Base-by-base conservation (phyloP, 2,329 filamentous ascomycete species). In the Chaetothyriales sp. region DNA sequence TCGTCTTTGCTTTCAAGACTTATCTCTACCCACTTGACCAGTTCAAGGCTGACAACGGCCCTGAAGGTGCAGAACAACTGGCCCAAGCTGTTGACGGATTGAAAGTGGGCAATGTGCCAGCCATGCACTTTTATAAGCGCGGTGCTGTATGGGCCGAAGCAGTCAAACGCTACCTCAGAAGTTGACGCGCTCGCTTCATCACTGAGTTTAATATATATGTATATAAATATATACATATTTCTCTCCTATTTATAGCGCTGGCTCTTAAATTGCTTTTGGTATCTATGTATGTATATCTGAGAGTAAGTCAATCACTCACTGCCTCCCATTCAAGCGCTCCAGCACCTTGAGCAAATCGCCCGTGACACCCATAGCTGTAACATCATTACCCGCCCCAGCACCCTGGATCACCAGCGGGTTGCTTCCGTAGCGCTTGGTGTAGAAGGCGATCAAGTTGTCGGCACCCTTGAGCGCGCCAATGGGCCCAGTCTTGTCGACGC, bases 381-480 rank as follows among this genome's bases (percentile, higher is more conserved):
- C 88, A 44, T 95, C 89, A 57, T 86, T 89, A 60, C 92, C 92
- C 22, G 92, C 92, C 54, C 89, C 92, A 36, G 87, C 88, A 53
- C 92, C 92, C 72, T 96, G 90, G 56, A 98, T 80, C 64, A 95
- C 95, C 56, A 98, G 74, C 44, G 92, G 89, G 68, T 90, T 93
- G 64, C 74, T 77, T 52, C 88, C 88, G 65, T 98, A 98, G 62
- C 92, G 78, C 75, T 93, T 84, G 5, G 92, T 98, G 70, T 95
- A 94, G 74, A 98, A 95, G 73, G 83, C 94, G 65, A 98, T 95
- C 66, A 98, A 94, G 73, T 98, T 98, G 66, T 96, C 92, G 67
- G 89, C 96, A 36, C 92, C 92, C 77, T 95, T 94, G 52, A 98
- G 75, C 46, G 85, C 84, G 12, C 92, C 92, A 70, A 98, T 95